A percentile compares a stretch with the other conserved stretches of the same genome.
Evolutionary conservation across 176 grass and related monocot genomes (phyloP).

Genomic region (Triticum urartu): DNA sequence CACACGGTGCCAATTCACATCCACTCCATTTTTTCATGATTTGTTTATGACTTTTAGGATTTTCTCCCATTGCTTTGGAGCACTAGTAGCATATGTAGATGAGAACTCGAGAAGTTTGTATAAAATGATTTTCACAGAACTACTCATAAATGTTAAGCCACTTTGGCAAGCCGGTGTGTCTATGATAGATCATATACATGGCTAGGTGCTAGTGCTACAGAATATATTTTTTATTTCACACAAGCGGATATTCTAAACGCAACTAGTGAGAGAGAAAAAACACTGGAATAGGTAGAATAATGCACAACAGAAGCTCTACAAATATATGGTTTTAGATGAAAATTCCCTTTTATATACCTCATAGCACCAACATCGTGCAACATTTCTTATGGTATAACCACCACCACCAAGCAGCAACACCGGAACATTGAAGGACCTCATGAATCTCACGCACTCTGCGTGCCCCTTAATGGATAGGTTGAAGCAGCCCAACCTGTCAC

Average conservation of each 20-base stretch:
- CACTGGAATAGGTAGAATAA: not conserved
- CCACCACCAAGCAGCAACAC: slow-evolving; percentile 83
- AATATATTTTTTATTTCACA: not conserved
- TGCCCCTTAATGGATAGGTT: slow-evolving; percentile 91
- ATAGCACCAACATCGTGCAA: slow-evolving; percentile 95
- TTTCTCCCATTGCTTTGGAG: not conserved
- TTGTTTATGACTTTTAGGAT: not conserved
- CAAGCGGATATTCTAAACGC: not conserved
- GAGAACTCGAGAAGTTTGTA: not conserved
- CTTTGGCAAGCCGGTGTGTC: not conserved
- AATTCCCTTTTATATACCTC: slow-evolving; percentile 56
- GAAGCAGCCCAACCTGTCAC: slow-evolving; percentile 90
- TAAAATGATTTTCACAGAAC: not conserved
- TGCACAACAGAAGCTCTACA: not conserved
- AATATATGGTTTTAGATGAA: not conserved
- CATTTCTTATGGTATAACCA: slow-evolving; percentile 91
- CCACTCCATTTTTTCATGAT: not conserved
- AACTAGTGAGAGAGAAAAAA: not conserved
- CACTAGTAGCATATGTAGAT: not conserved
- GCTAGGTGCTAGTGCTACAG: not conserved
- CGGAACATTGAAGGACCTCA: slow-evolving; percentile 97
- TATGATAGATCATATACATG: slow-evolving; percentile 8
- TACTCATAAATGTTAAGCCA: slow-evolving; percentile 22
- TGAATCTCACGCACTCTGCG: slow-evolving; percentile 84
- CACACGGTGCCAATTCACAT: not conserved